Evolutionary conservation across 2,329 filamentous ascomycete species (phyloP).

Genomic region (Exophiala alcalophila): DNA sequence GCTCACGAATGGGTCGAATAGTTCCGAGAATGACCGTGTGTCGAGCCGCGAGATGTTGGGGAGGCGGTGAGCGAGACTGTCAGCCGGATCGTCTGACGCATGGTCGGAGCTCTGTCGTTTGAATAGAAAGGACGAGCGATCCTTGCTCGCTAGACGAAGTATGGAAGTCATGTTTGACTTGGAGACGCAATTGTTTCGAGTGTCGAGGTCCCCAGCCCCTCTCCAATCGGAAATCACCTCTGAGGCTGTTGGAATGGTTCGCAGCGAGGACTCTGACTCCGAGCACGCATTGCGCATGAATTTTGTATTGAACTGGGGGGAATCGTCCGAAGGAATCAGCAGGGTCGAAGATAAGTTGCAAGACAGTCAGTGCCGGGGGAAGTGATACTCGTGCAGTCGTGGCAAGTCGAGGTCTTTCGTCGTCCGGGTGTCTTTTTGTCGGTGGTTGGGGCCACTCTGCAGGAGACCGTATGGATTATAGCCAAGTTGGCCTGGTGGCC

Average conservation of each 20-base stretch:
- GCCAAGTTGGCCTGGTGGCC: constrained; percentile 15
- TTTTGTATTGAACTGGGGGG: constrained; percentile 4
- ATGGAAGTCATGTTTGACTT: constrained; percentile 23
- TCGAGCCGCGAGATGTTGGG: constrained; percentile 25
- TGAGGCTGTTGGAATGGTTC: constrained; percentile 6
- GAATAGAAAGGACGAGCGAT: constrained; percentile 26
- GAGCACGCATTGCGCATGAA: constrained; percentile 23
- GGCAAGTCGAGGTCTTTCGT: constrained; percentile 11
- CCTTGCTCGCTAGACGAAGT: constrained; percentile 24
- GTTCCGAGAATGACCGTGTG: constrained; percentile 23
- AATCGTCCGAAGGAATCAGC: constrained; percentile 15
- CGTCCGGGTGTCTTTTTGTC: constrained; percentile 15
- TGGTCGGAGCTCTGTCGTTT: constrained; percentile 15
- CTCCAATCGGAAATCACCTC: constrained; percentile 14
- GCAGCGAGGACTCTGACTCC: constrained; percentile 10
- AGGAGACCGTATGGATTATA: constrained; percentile 22
- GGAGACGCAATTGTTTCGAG: constrained; percentile 8
- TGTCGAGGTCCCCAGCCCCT: constrained; percentile 3
- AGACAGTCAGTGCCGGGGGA: constrained; percentile 4
- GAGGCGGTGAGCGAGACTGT: constrained; percentile 14
- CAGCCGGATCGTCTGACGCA: constrained; percentile 8
- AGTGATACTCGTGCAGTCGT: constrained; percentile 2
- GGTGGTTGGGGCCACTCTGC: constrained; percentile 24
- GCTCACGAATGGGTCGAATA: constrained; percentile 24
- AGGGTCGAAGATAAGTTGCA: constrained; percentile 16